Evolutionary conservation across 169 alveolate genomes (phyloP), one percentile per base, ranked within the genome.

Genomic region (Plasmodium coatneyi): DNA sequence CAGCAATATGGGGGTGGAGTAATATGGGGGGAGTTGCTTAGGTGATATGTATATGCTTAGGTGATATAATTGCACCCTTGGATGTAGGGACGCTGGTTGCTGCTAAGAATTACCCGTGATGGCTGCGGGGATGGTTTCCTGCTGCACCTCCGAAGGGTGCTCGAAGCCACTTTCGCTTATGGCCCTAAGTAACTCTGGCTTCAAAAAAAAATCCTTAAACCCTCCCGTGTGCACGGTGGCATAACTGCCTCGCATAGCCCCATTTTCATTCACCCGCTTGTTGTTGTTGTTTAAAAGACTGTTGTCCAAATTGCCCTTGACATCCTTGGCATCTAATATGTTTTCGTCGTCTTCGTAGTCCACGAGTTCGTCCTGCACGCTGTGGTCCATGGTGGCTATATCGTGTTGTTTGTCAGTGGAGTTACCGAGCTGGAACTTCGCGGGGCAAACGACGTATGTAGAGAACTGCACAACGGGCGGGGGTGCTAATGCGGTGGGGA

Each of bases 111-210:
- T 97, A 52, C 99, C 99, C 36, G 98, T 97, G 95, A 98, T 98
- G 36, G 99, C 99, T 84, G 98, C 99, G 4, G 99, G 99, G 36
- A 99, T 98, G 90, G 99, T 98, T 96, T 99, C 99, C 95, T 99
- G 99, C 93, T 99, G 99, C 54, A 99, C 99, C 94, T 99, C 99
- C 19, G 99, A 98, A 19, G 99, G 99, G 95, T 98, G 99, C 95
- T 99, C 99, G 94, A 99, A 99, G 25, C 99, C 99, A 71, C 99
- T 99, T 87, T 98, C 99, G 80, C 98, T 98, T 71, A 99, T 98
- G 30, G 99, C 99, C 83, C 99, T 96, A 82, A 98, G 96, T 43
- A 99, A 97, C 95, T 99, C 99, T 19, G 99, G 99, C 95, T 98
- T 98, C 93, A 99, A 97, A 83, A 98, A 97, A 97, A 99, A 98